Evolutionary conservation across 169 alveolate genomes (phyloP), one percentile per base, ranked within the genome.

Genomic region (Theileria equi): DNA sequence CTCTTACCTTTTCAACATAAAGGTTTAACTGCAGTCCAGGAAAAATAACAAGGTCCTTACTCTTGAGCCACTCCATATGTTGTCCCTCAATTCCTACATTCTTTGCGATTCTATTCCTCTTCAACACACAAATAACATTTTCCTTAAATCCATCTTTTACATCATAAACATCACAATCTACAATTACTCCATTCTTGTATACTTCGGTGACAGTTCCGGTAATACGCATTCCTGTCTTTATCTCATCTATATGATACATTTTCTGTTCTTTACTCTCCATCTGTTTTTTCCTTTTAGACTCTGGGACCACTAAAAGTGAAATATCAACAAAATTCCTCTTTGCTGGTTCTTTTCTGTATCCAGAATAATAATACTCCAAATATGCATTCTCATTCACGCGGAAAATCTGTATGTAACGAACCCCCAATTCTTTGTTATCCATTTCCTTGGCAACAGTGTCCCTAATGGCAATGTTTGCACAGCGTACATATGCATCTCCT

Each of bases 401-500:
- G 35, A 40, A 77, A 41, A 77, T 62, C 26, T 61, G 81, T 16
- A 77, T 68, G 38, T 67, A 77, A n/a, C 86, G 58, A 0, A 26
- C 58, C 6, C 81, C 80, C 16, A 77, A 44, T 25, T 5, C 16
- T 40, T 62, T 77, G 19, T 52, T 61, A n/a, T 49, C 47, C 86
- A 66, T 67, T 59, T 77, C 86, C 49, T 63, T 61, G 21, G 57
- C 41, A 40, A 66, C 54, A 0, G 61, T 65, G 26, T 77, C 81
- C 21, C 81, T 31, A 34, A 50, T 70, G 6, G 0, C 55, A 7
- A 65, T 34, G 77, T 26, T 61, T 21, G 29, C 26, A 40, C 86
- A 77, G 28, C 86, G 60, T 5, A 77, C 81, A 19, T 77, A 77
- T 21, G 86, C 86, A 55, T 77, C 86, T 6, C 86, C 86, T n/a